Base-by-base conservation (phyloP, 305 asterid genomes). In the Ilex paraguariensis region DNA sequence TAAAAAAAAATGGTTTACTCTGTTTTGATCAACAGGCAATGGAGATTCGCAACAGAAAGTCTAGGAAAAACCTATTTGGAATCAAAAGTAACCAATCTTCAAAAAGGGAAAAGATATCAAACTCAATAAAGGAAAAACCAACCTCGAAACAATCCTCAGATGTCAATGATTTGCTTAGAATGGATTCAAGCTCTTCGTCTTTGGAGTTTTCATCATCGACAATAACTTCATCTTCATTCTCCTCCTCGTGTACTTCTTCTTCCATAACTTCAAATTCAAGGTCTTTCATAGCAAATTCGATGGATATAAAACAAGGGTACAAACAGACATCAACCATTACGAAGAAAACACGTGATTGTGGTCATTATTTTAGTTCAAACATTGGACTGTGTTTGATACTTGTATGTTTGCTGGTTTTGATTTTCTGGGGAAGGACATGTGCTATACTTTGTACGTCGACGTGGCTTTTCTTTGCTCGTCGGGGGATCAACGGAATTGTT, bases 391-490 rank as follows among this genome's bases (percentile, higher is more conserved):
- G 72, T 57, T 61, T 73, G 21, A 48, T 80, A 39, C 11, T 85
- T 56, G 62, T 74, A 55, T 83, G 84, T 58, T 70, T 89, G 67
- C 53, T 74, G 45, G 77, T 79, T 33, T 61, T 87, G 68, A 64
- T 75, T 13, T 57, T 79, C 7, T 81, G 84, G 76, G 94, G 95
- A 1, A 87, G 83, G 71, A 78, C 64, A 55, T 73, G 76, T 13
- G 91, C 95, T 2, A 70, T 84, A 17, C 40, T 81, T 6, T 87
- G 89, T 66, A 84, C 89, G 30, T 74, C 88, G 0, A 65, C 79
- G 6, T 77, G 81, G 79, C 64, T 89, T n/a, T 71, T 82, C 62
- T 69, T 84, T 31, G 54, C 75, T 13, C 83, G 82, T 61, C 8
- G 28, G 45, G 58, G 67, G 31, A 46, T 61, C 57, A 44, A 59